Conservation (phyloP, 1,284 basidiomycete genomes). For the Neolentinus lepideus region DNA sequence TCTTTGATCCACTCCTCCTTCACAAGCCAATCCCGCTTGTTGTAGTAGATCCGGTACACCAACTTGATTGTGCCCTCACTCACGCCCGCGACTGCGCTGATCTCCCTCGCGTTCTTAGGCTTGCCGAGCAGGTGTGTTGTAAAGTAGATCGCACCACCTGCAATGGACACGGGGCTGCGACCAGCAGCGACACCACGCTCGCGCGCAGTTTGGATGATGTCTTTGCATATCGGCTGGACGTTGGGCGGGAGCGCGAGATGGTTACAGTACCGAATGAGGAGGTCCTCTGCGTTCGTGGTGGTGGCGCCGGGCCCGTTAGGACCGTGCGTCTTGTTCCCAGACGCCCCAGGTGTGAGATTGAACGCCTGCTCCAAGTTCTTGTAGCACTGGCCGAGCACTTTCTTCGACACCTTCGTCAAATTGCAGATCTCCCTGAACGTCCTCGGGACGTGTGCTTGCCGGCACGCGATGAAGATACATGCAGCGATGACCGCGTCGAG, state of each 20-base stretch:
- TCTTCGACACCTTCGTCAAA: slow-evolving; percentile 90
- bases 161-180: slow-evolving; percentile 92
- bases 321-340: slow-evolving; percentile 31
- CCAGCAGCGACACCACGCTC: slow-evolving; percentile 88
- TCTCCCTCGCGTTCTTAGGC: slow-evolving; percentile 74
- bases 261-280: slow-evolving; percentile 93
- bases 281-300: slow-evolving; percentile 70
- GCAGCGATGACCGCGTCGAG: slow-evolving; percentile 93
- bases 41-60: slow-evolving; percentile 70
- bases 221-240: slow-evolving; percentile 77
- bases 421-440: slow-evolving; percentile 97
- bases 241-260: slow-evolving; percentile 84
- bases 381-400: slow-evolving; percentile 92
- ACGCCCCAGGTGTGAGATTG: slow-evolving; percentile 73
- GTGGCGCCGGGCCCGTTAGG: slow-evolving; percentile 26
- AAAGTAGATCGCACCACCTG: slow-evolving; percentile 94
- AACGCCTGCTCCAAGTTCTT: slow-evolving; percentile 91
- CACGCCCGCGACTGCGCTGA: slow-evolving; percentile 93
- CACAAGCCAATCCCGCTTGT: slow-evolving; percentile 65
- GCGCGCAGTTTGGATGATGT: slow-evolving; percentile 79
- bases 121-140: slow-evolving; percentile 79
- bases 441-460: slow-evolving; percentile 88
- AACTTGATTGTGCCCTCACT: slow-evolving; percentile 95
- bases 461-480: slow-evolving; percentile 97
- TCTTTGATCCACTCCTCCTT: slow-evolving; percentile 79